phyloP scores from a whole-genome alignment of 1,284 basidiomycete species.

The Apiotrichum akiyoshidainum region DNA sequence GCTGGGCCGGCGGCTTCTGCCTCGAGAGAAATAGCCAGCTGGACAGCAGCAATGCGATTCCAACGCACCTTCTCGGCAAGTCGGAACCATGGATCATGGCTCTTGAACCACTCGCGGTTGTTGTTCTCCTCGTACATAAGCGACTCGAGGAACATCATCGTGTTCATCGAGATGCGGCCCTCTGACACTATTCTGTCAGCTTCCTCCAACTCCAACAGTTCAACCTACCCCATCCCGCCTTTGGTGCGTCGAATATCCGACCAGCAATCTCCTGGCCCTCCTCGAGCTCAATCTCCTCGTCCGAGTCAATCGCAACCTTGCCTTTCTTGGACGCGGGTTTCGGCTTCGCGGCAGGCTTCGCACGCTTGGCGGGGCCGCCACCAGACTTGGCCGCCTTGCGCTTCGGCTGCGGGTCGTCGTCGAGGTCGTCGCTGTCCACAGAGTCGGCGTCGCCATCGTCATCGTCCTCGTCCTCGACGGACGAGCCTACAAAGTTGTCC shows the following conservation, averaged over 20 bases:
- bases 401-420: constrained; percentile 17
- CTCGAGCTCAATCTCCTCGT: constrained; percentile 31
- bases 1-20: too few relatives aligned
- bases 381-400: not conserved
- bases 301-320: constrained; percentile 28
- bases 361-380: not conserved
- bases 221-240: constrained; percentile 66
- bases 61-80: constrained; percentile 63
- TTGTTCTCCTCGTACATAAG: constrained; percentile 74
- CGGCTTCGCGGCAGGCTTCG: not conserved
- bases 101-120: constrained; percentile 71
- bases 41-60: too few relatives aligned
- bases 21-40: too few relatives aligned
- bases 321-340: not conserved
- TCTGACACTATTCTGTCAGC: constrained; percentile 61
- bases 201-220: not conserved
- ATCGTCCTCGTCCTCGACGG: constrained; percentile 19
- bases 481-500: constrained; percentile 17
- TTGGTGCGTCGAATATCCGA: constrained; percentile 62
- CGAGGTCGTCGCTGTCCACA: constrained; percentile 37
- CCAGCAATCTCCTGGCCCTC: constrained; percentile 45
- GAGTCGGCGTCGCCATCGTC: constrained; percentile 27
- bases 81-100: constrained; percentile 70
- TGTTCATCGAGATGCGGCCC: constrained; percentile 80
- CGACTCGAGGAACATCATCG: constrained; percentile 69